Conservation (phyloP, 139 green algal species). For the Penium margaritaceum region DNA sequence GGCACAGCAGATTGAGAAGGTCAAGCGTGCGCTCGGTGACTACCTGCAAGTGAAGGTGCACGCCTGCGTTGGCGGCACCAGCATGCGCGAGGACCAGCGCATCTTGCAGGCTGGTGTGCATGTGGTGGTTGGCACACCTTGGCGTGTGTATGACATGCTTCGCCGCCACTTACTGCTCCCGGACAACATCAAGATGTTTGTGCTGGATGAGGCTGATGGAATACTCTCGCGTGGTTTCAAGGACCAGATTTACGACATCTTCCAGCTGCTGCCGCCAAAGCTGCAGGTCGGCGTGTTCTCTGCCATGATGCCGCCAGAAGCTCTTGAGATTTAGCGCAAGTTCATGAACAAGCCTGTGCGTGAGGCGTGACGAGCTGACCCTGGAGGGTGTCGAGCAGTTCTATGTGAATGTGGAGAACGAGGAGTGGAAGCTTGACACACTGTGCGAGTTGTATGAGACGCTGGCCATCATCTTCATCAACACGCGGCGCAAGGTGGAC, state of each 20-base stretch:
- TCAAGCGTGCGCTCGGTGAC: constrained; percentile 96
- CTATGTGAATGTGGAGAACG: constrained; percentile 78
- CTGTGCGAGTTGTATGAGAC: constrained; percentile 99
- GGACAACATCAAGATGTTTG: constrained; percentile 87
- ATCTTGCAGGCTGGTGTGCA: constrained; percentile 70
- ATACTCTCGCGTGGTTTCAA: constrained; percentile 98
- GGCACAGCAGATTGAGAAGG: constrained; percentile 99
- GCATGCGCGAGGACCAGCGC: constrained; percentile 89
- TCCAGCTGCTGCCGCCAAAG: constrained; percentile 96
- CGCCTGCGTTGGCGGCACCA: constrained; percentile 93
- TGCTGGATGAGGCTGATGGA: constrained; percentile 96
- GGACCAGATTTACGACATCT: constrained; percentile 99
- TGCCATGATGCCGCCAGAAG: constrained; percentile 94
- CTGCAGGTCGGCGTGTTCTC: constrained; percentile 98
- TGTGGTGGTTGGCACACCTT: constrained; percentile 92
- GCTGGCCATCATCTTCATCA: constrained; percentile 98
- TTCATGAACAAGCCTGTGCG: constrained; percentile 99
- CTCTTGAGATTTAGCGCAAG: constrained; percentile 98
- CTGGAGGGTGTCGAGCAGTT: constrained; percentile 99
- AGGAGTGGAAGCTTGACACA: constrained; percentile 99
- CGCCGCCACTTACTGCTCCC: constrained; percentile 80
- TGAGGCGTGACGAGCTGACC: constrained; percentile 99
- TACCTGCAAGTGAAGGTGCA: constrained; percentile 98
- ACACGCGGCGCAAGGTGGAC: constrained; percentile 98
- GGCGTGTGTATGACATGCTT: constrained; percentile 98